These are phyloP conservation scores for Ophiostoma sp. DNA, from an alignment of 2,329 filamentous ascomycete genomes.

Conservation along the genomic window DNA sequence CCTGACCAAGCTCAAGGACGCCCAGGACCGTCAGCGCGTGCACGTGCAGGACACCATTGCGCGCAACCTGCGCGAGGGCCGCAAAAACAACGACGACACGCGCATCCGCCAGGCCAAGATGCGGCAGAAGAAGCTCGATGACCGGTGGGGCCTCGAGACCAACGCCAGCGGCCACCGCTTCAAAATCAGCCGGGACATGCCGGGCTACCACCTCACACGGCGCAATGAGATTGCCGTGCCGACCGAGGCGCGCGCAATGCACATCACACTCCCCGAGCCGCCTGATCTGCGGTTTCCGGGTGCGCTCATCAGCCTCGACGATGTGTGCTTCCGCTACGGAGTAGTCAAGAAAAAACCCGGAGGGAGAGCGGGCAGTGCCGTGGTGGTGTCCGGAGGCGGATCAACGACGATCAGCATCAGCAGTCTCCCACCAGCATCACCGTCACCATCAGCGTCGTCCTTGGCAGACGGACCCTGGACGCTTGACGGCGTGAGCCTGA, in stretches of 20 bases:
- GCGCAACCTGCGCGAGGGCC: conserved; percentile 68
- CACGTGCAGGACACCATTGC: conserved; percentile 75
- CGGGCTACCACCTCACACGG: background rate
- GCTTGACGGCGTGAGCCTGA: background rate
- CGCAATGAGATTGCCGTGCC: background rate
- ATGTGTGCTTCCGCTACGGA: background rate
- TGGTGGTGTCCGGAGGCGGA: background rate
- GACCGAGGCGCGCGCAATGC: background rate
- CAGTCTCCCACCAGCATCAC: background rate
- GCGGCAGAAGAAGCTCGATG: conserved; percentile 76
- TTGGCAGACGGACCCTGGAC: background rate
- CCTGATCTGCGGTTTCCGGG: background rate
- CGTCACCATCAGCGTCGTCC: background rate
- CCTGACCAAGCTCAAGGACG: conserved; percentile 63
- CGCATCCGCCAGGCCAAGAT: conserved; percentile 81
- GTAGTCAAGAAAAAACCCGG: background rate
- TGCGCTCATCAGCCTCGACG: background rate
- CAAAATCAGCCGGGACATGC: conserved; percentile 63
- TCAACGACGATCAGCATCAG: background rate
- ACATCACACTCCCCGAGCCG: background rate
- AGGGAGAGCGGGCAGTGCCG: background rate
- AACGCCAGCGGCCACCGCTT: conserved; percentile 67
- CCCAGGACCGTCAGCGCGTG: conserved; percentile 72
- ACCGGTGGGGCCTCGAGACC: conserved; percentile 71
- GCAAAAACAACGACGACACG: conserved; percentile 74